Percentiles rank a stretch among this genome's conserved stretches.
Evolutionary conservation across 169 alveolate species (phyloP).

Genomic region (Plasmodium cynomolgi): DNA sequence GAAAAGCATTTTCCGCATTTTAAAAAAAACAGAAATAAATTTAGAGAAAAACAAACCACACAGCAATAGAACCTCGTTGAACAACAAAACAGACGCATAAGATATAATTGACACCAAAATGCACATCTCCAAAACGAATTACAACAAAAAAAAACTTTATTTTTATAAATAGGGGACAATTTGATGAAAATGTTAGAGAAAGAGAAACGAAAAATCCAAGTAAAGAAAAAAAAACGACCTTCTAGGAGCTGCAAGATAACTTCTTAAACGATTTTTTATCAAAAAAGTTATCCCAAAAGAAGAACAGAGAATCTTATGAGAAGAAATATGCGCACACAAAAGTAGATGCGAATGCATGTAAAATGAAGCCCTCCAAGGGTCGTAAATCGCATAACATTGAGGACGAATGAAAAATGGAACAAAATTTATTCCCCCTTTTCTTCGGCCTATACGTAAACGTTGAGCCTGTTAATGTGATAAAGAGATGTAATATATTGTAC

Average conservation of each 20-base stretch:
- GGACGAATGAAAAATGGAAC: not conserved
- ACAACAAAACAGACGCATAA: not conserved
- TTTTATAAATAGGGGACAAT: not conserved
- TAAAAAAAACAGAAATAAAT: conserved; percentile 9
- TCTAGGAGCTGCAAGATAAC: conserved; percentile 3
- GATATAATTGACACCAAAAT: not conserved
- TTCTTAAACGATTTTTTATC: conserved; percentile 15
- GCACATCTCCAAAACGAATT: not conserved
- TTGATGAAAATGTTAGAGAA: not conserved
- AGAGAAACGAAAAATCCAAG: not conserved
- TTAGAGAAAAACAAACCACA: not conserved
- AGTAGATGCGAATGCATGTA: not conserved
- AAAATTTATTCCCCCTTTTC: not conserved
- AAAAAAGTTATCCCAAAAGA: not conserved
- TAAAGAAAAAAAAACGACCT: conserved; percentile 7
- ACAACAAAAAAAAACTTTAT: not conserved
- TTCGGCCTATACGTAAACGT: not conserved
- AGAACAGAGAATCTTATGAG: not conserved
- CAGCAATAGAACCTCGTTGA: not conserved
- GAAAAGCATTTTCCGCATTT: not conserved
- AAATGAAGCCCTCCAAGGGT: not conserved
- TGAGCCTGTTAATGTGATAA: not conserved
- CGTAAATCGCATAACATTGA: not conserved
- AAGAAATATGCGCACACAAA: not conserved
- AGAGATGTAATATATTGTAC: not conserved